Evolutionary conservation across 169 alveolate genomes (phyloP).

Genomic region (Eimeria maxima): DNA sequence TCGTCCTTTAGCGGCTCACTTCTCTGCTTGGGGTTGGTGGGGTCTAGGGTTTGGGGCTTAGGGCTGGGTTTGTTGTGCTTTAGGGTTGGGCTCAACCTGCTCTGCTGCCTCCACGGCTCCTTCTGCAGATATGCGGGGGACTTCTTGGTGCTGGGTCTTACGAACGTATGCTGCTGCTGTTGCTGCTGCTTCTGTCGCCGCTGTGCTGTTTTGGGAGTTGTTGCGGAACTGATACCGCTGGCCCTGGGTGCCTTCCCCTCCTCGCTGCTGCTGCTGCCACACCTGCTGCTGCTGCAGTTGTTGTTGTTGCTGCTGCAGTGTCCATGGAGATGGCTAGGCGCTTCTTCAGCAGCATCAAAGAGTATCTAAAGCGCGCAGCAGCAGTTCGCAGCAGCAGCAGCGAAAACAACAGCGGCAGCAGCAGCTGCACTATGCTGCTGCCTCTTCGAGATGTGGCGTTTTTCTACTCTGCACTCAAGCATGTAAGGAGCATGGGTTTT

Average conservation of each 20-base stretch:
- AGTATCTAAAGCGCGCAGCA: slow-evolving; percentile 1
- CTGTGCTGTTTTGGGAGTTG: neutral
- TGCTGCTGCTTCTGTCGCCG: slow-evolving; percentile 40
- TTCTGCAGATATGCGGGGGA: slow-evolving; percentile 48
- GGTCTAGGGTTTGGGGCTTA: slow-evolving; percentile 28
- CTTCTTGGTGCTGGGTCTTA: slow-evolving; percentile 29
- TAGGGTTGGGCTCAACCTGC: slow-evolving; percentile 40
- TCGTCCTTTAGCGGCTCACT: neutral
- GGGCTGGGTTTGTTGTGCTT: neutral
- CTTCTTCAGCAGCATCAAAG: slow-evolving; percentile 17
- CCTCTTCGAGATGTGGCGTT: slow-evolving; percentile 60
- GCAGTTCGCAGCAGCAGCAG: slow-evolving; percentile 2
- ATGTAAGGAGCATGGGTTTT: neutral
- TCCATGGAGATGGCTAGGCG: slow-evolving; percentile 2
- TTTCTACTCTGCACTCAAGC: slow-evolving; percentile 54
- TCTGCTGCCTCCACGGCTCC: slow-evolving; percentile 49
- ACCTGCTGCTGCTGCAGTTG: neutral
- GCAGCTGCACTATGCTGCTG: slow-evolving; percentile 49
- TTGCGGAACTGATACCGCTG: neutral
- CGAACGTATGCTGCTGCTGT: slow-evolving; percentile 39
- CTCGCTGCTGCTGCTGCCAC: neutral
- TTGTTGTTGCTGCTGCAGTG: slow-evolving; percentile 35
- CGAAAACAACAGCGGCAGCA: slow-evolving; percentile 10
- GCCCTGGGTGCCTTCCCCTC: neutral
- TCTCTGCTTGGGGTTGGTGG: neutral